Evolutionary conservation across 2,329 filamentous ascomycete genomes (phyloP), one percentile per base, ranked within the genome.

Genomic region (Chaetomium sp.): DNA sequence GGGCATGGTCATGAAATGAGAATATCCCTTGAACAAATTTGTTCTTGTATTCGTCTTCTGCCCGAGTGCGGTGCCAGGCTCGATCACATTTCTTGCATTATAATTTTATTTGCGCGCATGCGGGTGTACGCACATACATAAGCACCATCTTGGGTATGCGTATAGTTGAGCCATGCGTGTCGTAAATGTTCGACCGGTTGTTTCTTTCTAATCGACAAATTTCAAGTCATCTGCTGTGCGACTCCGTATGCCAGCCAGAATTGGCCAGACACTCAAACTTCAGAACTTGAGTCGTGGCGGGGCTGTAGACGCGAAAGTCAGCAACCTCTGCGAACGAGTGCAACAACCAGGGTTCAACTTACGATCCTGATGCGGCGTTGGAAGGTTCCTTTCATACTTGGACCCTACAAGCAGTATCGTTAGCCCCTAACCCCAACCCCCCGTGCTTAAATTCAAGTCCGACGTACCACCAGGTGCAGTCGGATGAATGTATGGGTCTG

Each of bases 381-480:
- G 89, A 53, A 97, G 71, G 73, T 99, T 99, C 71, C 94, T 83
- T 76, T 97, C 94, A 73, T 88, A 97, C 80, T 97, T 97, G 62
- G 90, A 96, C 64, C 91, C 90, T 95, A 64, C 46, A 58, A 27
- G 19, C 59, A 55, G 49, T 2, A 37, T 34, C 57, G 57, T 53
- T 44, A 59, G 61, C 14, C 55, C 53, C 34, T 42, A 40, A 12
- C 3, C 19, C 10, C 12, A 12, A 8, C 5, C 10, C 6, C 8
- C 27, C 1, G 9, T n/a, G n/a, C 9, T 12, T 6, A 9, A 19
- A 5, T 4, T 4, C 12, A n/a, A 5, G 11, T n/a, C 35, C 27
- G n/a, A 51, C 81, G 62, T 77, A 94, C 92, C 94, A 80, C 94
- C 94, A 9, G 94, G 94, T 41, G 94, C 92, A 43, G 90, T 95